Conservation (phyloP, 805 yeast genomes). For the Zygoascus flipseniorum region DNA sequence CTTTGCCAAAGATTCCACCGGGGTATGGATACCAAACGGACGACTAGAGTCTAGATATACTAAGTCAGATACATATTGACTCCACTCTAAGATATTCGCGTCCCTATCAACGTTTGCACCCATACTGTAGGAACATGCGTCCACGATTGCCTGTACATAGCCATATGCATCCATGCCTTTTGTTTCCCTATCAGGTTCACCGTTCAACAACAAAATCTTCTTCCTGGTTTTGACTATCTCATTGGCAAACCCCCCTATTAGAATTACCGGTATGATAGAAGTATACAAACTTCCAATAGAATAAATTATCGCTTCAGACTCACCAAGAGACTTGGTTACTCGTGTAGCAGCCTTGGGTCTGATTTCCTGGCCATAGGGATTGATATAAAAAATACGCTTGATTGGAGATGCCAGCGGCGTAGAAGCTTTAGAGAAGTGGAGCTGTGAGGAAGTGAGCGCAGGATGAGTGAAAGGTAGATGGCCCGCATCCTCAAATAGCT, state of each 20-base stretch:
- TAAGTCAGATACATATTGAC: conserved; percentile 53
- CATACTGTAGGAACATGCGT: conserved; percentile 49
- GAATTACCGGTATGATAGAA: conserved; percentile 62
- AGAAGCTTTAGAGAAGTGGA: conserved; percentile 47
- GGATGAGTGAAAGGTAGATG: conserved; percentile 72
- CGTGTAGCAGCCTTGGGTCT: conserved; percentile 63
- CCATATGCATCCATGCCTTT: conserved; percentile 52
- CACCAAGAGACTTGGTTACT: conserved; percentile 32
- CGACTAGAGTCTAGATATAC: conserved; percentile 30
- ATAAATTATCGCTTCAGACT: conserved; percentile 51
- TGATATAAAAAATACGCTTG: conserved; percentile 64
- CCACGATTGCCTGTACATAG: conserved; percentile 46
- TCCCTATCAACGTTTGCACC: not conserved
- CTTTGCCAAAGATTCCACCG: not conserved
- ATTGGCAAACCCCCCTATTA: conserved; percentile 60
- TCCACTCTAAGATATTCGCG: conserved; percentile 27
- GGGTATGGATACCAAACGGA: not conserved
- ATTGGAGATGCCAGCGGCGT: conserved; percentile 71
- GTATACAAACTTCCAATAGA: conserved; percentile 89
- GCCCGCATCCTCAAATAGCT: conserved; percentile 41
- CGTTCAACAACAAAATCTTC: conserved; percentile 58
- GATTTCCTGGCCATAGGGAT: conserved; percentile 82
- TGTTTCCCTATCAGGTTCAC: conserved; percentile 74
- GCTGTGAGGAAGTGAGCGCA: conserved; percentile 62
- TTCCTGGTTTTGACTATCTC: conserved; percentile 36